A percentile compares a stretch with the other conserved stretches of the same genome.
These are phyloP conservation scores for Aspergillus indologenus DNA, from an alignment of 495 filamentous ascomycete genomes.

Conservation along the genomic window DNA sequence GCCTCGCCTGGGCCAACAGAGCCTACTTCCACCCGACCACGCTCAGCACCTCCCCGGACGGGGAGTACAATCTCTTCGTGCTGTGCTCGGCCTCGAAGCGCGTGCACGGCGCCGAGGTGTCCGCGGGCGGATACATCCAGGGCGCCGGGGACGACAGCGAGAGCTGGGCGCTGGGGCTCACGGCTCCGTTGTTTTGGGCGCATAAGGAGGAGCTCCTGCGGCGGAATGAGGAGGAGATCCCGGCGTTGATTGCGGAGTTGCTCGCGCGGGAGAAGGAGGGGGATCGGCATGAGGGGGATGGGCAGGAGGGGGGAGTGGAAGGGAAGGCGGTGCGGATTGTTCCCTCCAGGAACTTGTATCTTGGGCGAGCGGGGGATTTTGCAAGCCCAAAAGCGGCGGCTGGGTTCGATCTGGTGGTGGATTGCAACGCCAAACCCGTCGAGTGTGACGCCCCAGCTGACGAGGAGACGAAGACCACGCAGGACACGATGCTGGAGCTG, in stretches of 20 bases:
- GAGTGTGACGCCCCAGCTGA: conserved; percentile 25
- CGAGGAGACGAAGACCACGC: no score
- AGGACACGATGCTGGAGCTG: conserved; percentile 52
- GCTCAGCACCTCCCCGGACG: conserved; percentile 35
- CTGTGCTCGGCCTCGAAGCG: conserved; percentile 78
- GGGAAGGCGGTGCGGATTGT: conserved; percentile 30
- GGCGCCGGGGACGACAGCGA: conserved; percentile 93
- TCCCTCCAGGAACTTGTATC: conserved; percentile 41
- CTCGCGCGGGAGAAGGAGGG: conserved; percentile 29
- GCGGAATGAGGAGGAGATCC: conserved; percentile 62
- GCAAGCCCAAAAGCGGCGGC: conserved; percentile 12
- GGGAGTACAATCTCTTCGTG: conserved; percentile 58
- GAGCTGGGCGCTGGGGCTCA: conserved; percentile 79
- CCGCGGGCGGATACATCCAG: conserved; percentile 80
- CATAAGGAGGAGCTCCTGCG: conserved; percentile 53
- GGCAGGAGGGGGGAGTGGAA: conserved; percentile 22
- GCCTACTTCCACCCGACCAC: conserved; percentile 36
- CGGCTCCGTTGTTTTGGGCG: conserved; percentile 74
- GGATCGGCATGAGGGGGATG: no score
- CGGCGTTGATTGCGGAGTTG: conserved; percentile 57
- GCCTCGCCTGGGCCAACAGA: conserved; percentile 43
- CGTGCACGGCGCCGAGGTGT: conserved; percentile 61
- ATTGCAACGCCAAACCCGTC: conserved; percentile 34
- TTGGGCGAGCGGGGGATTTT: conserved; percentile 24
- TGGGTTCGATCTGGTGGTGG: conserved; percentile 45